Percentiles rank a stretch among this genome's conserved stretches.
Conservation (phyloP, 1,284 basidiomycete species). For the Puccinia triticina region DNA sequence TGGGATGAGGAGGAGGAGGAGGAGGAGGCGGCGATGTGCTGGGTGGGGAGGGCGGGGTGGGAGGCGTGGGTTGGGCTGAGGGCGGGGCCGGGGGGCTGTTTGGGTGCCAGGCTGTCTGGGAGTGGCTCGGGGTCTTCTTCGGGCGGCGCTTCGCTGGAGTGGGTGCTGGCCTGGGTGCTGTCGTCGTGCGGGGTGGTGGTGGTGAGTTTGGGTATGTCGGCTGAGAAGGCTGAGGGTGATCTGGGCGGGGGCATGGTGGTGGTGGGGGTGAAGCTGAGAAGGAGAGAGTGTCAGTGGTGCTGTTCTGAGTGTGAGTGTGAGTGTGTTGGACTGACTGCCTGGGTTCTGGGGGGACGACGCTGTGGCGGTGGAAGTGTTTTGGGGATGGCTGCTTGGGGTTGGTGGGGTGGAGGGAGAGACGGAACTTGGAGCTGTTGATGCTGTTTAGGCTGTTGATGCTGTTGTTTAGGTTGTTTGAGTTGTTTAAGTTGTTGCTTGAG, state of each 20-base stretch:
- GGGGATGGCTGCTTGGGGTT: neutral
- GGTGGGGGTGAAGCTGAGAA: neutral
- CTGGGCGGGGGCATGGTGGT: neutral
- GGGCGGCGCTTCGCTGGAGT: no score
- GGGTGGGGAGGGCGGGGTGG: neutral
- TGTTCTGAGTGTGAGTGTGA: conserved; percentile 34
- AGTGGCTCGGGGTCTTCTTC: no score
- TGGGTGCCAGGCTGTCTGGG: neutral
- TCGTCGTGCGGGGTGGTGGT: no score
- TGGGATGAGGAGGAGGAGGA: conserved; percentile 1
- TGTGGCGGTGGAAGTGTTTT: conserved; percentile 21
- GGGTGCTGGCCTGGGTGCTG: no score
- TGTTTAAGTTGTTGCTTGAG: neutral
- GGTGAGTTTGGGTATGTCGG: neutral
- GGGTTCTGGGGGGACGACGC: conserved; percentile 37
- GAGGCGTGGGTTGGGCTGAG: conserved; percentile 11
- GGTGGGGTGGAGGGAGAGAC: conserved; percentile 34
- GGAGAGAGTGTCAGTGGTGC: neutral
- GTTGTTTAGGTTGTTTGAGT: neutral
- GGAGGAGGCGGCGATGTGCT: neutral
- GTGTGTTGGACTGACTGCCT: conserved; percentile 34
- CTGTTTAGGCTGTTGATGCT: neutral
- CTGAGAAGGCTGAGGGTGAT: conserved; percentile 1
- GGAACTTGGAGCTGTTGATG: neutral
- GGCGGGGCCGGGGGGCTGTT: neutral